Evolutionary conservation across 192 early-diverging fungal genomes (phyloP).

Genomic region (Dissophora ornata): DNA sequence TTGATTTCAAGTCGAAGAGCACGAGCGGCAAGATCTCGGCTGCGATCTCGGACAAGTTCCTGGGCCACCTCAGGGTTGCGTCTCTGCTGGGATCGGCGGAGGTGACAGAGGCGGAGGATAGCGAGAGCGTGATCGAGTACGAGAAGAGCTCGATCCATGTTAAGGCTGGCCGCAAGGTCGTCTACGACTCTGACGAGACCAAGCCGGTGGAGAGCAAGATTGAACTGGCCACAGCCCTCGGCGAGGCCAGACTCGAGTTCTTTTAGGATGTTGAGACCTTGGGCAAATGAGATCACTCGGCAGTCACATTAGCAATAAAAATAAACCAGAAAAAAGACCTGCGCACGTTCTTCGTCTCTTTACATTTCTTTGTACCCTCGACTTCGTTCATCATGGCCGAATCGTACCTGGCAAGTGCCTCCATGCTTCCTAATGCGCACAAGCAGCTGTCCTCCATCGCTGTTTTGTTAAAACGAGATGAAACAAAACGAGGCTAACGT

Average conservation of each 20-base stretch:
- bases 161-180: conserved; percentile 32
- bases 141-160: conserved; percentile 6
- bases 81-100: conserved; percentile 2
- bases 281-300: neutral
- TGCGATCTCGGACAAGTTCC: conserved; percentile 25
- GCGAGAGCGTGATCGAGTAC: conserved; percentile 31
- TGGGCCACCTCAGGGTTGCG: conserved; percentile 13
- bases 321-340: conserved; percentile 2
- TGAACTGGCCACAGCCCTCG: neutral
- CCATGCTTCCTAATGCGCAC: too few relatives aligned
- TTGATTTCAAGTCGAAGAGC: conserved; percentile 1
- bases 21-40: neutral
- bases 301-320: neutral
- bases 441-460: too few relatives aligned
- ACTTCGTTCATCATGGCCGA: conserved; percentile 9
- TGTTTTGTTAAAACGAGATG: too few relatives aligned
- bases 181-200: conserved; percentile 7
- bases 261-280: too few relatives aligned
- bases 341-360: neutral
- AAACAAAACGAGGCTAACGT: neutral
- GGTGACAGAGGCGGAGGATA: conserved; percentile 8
- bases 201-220: conserved; percentile 1
- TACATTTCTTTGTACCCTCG: neutral
- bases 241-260: conserved; percentile 20
- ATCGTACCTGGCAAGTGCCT: conserved; percentile 18